Conservation (phyloP, 352 stramenopile species). For the Globisporangium canariense region DNA sequence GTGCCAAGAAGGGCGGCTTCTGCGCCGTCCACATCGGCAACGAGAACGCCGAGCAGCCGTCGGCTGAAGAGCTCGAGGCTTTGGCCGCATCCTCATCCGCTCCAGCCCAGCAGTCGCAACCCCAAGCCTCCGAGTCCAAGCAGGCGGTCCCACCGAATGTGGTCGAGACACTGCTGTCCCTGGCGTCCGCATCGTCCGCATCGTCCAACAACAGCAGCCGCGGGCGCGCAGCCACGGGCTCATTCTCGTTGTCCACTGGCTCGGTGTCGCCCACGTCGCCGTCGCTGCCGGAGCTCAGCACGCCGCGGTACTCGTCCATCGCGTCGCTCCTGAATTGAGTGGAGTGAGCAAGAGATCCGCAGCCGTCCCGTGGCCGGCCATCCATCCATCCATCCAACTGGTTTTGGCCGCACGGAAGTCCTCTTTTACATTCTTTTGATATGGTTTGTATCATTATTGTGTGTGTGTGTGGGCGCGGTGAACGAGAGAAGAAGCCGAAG, state of each 20-base stretch:
- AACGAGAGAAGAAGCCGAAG: conserved; percentile 4
- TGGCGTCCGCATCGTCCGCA: conserved; percentile 14
- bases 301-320: conserved; percentile 30
- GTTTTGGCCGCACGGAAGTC: not conserved
- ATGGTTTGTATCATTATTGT: conserved; percentile 11
- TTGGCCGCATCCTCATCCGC: not conserved
- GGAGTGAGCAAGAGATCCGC: conserved; percentile 8
- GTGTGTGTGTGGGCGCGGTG: not conserved
- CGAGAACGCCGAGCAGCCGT: conserved; percentile 27
- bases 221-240: not conserved
- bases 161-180: conserved; percentile 63
- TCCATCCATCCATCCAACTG: not conserved
- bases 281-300: conserved; percentile 14
- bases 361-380: not conserved
- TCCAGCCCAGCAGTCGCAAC: too few species aligned
- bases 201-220: not conserved
- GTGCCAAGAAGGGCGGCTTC: conserved; percentile 73
- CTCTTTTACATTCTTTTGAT: conserved; percentile 6
- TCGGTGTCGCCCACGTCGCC: conserved; percentile 14
- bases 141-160: conserved; percentile 33
- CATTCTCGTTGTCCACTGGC: conserved; percentile 5
- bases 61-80: not conserved
- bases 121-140: conserved; percentile 8
- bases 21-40: conserved; percentile 51
- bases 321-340: conserved; percentile 51